phyloP scores from a whole-genome alignment of 2,329 filamentous ascomycete species.

The Aspergillus viridinutans region DNA sequence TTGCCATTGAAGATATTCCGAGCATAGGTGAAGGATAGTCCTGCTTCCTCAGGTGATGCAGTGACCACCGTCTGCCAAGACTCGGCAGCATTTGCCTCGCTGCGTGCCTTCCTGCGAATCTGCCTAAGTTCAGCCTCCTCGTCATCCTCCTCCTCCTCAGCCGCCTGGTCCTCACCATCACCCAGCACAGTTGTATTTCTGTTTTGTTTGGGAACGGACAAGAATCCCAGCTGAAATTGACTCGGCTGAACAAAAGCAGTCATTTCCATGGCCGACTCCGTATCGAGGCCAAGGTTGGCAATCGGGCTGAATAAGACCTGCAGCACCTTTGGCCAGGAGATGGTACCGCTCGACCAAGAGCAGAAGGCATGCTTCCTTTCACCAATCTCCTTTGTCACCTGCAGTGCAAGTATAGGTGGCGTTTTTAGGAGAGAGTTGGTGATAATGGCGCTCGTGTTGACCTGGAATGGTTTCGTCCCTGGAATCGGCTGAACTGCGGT shows the following conservation, averaged over 20 bases:
- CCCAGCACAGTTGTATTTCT: constrained; percentile 4
- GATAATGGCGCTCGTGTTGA: constrained; percentile 28
- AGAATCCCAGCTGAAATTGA: constrained; percentile 32
- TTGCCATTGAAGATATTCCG: constrained; percentile 37
- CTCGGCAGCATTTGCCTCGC: constrained; percentile 24
- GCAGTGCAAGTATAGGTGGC: constrained; percentile 29
- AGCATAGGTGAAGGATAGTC: constrained; percentile 32
- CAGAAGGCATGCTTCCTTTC: constrained; percentile 27
- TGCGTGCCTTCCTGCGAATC: constrained; percentile 15
- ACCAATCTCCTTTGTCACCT: constrained; percentile 30
- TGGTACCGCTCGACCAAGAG: constrained; percentile 36
- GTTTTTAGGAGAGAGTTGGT: constrained; percentile 22
- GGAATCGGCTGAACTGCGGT: constrained; percentile 29
- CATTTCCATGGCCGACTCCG: constrained; percentile 11
- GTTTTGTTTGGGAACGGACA: constrained; percentile 23
- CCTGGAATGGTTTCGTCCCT: constrained; percentile 30
- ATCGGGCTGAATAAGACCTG: constrained; percentile 21
- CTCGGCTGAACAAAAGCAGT: constrained; percentile 20
- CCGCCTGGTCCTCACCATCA: constrained; percentile 23
- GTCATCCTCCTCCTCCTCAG: constrained; percentile 14
- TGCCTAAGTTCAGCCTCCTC: constrained; percentile 5
- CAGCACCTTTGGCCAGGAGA: constrained; percentile 30
- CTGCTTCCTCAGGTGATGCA: constrained; percentile 25
- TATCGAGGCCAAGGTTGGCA: constrained; percentile 20
- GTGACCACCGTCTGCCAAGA: constrained; percentile 30